Percentiles rank a stretch among this genome's conserved stretches.
These are phyloP conservation scores for Metschnikowia rubicola DNA, from an alignment of 805 yeast genomes.

Conservation along the genomic window DNA sequence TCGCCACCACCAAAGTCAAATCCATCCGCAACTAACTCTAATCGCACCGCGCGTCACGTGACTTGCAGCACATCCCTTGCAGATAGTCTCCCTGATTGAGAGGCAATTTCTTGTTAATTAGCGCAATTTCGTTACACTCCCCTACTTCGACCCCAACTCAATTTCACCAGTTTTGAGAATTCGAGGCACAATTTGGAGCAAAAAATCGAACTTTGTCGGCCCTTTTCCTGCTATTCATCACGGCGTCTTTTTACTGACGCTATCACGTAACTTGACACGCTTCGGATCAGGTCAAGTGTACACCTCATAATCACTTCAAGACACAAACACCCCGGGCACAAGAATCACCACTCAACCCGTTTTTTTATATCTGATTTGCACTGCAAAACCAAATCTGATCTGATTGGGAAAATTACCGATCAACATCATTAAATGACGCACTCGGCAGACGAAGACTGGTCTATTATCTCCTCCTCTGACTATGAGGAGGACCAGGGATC, in stretches of 20 bases:
- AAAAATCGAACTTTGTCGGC: too few species aligned
- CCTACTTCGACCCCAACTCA: background rate
- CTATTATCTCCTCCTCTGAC: constrained; percentile 43
- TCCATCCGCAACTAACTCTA: too few species aligned
- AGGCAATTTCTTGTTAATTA: constrained; percentile 7
- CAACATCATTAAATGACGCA: background rate
- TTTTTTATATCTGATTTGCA: too few species aligned
- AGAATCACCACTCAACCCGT: too few species aligned
- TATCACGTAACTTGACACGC: too few species aligned
- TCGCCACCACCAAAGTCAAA: too few species aligned
- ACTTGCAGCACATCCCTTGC: constrained; percentile 1
- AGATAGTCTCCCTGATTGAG: constrained; percentile 7
- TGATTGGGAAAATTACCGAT: too few species aligned
- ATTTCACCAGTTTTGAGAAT: background rate
- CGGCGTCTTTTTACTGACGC: too few species aligned
- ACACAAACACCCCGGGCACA: background rate
- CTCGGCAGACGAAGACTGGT: constrained; percentile 41
- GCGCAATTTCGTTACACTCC: constrained; percentile 1
- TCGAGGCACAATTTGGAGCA: background rate
- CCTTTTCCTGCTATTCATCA: too few species aligned
- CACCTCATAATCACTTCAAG: background rate
- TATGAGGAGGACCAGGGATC: constrained; percentile 27
- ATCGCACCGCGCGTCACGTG: constrained; percentile 3
- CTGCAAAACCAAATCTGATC: too few species aligned
- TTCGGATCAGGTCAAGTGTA: background rate